Percentiles rank a stretch among this genome's conserved stretches.
Conservation (phyloP, 208 protist genomes). For the Leptomonas seymouri region DNA sequence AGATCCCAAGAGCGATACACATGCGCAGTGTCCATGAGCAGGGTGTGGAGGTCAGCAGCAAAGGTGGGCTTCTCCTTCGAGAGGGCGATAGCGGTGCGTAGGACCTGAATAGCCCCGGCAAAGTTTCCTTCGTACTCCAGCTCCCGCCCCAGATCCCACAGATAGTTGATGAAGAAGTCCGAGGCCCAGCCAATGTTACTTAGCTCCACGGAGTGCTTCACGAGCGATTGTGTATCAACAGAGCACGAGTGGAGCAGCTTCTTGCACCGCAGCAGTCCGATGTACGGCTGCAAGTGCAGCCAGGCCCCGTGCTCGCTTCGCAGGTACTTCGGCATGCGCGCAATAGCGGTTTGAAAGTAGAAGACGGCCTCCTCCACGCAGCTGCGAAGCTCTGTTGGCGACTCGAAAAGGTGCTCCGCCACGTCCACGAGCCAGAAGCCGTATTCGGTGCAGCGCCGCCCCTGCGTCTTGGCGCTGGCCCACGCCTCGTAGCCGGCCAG, state of each 20-base stretch:
- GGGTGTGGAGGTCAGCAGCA: constrained; percentile 46
- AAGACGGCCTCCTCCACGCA: constrained; percentile 67
- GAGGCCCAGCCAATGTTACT: constrained; percentile 78
- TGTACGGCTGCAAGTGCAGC: constrained; percentile 81
- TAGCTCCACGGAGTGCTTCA: constrained; percentile 66
- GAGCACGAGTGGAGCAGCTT: constrained; percentile 72
- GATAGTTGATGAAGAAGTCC: constrained; percentile 72
- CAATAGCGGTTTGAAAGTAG: constrained; percentile 72
- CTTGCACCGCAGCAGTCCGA: constrained; percentile 75
- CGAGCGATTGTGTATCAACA: constrained; percentile 66
- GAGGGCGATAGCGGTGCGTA: constrained; percentile 68
- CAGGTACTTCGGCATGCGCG: constrained; percentile 65
- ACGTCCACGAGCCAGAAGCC: constrained; percentile 73
- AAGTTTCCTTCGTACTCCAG: constrained; percentile 69
- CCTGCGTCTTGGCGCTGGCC: constrained; percentile 65
- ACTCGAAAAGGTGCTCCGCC: constrained; percentile 35
- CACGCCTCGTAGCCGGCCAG: constrained; percentile 51
- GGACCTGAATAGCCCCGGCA: constrained; percentile 49
- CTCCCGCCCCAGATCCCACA: constrained; percentile 68
- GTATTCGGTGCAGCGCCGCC: constrained; percentile 66
- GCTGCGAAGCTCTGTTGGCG: constrained; percentile 38
- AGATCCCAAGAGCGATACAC: constrained; percentile 77
- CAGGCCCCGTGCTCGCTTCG: constrained; percentile 79
- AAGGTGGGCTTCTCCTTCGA: constrained; percentile 69
- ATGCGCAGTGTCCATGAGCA: constrained; percentile 72